These are phyloP conservation scores for Populus simonii DNA, from an alignment of 345 rosid species.

Conservation along the genomic window DNA sequence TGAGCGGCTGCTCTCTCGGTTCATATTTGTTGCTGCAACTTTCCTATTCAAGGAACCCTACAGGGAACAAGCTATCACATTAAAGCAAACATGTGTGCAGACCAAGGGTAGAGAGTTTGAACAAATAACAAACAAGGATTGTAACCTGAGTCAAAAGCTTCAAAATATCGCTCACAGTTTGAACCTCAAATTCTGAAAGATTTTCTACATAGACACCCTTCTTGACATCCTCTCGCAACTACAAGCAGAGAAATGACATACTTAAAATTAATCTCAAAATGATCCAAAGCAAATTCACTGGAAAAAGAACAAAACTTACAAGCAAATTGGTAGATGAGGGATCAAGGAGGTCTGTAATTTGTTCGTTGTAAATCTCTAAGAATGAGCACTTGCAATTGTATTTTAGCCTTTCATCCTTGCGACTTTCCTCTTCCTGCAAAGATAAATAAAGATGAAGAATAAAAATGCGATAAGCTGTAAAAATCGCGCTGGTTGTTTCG, in stretches of 20 bases:
- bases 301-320: constrained; percentile 37
- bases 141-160: constrained; percentile 78
- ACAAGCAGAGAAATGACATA: constrained; percentile 14
- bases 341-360: constrained; percentile 93
- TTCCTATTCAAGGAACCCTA: constrained; percentile 84
- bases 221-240: constrained; percentile 91
- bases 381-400: constrained; percentile 96
- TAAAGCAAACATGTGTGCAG: constrained; percentile 9
- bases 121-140: constrained; percentile 10
- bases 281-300: constrained; percentile 2
- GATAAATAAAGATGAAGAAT: background rate
- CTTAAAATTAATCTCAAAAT: constrained; percentile 8
- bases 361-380: constrained; percentile 94
- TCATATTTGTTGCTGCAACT: constrained; percentile 96
- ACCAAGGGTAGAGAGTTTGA: background rate
- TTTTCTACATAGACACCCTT: constrained; percentile 88
- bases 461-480: background rate
- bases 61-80: background rate
- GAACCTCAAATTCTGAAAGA: constrained; percentile 85
- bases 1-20: constrained; percentile 93
- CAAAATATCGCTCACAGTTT: constrained; percentile 70
- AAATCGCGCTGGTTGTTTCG: background rate
- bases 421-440: constrained; percentile 88
- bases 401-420: constrained; percentile 78
- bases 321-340: constrained; percentile 83